Evolutionary conservation across 2,329 filamentous ascomycete genomes (phyloP), one percentile per base, ranked within the genome.

Genomic region (Beauveria sp.): DNA sequence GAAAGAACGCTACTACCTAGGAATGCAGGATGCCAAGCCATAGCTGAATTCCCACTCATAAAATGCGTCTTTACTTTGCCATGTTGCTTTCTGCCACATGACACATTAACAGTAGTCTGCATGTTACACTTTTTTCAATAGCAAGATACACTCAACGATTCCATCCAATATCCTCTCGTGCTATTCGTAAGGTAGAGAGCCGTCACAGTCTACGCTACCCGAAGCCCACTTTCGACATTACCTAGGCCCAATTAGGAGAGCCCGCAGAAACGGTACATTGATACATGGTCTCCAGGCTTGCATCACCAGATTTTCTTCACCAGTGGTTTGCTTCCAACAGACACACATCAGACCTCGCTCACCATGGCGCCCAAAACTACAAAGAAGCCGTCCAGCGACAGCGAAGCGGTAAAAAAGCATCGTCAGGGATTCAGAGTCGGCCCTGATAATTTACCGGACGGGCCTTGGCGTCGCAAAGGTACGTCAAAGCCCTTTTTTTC

Each of bases 371-470:
- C 71, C 16, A 74, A 74, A 67, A 67, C 67, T n/a, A 63, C 67
- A n/a, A 64, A 65, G 14, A 68, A 72, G 46, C 64, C 69, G n/a
- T 60, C 74, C 77, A 69, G 71, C 22, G 65, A 70, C 18, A 70
- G 70, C 51, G 66, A 74, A 46, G 75, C 72, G 8, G 70, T 74
- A 18, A 85, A 84, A 70, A 85, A 82, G 71, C 75, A 75, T 62
- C 78, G 78, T 66, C 88, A 89, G 67, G 91, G 90, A 56, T 97
- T 98, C 77, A 84, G 84, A 46, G 89, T 97, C 61, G 93, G 93
- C 0, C 93, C 93, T 34, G 89, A 89, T 43, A 96, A 97, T 73
- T 80, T 98, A 28, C 93, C 93, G 46, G 93, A 97, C 73, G 93
- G 93, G 60, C 88, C 88, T 24, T 91, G 95, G 82, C 85, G 86